Percentiles rank a stretch among this genome's conserved stretches.
phyloP scores from a whole-genome alignment of 1,139 yeast genomes.

The Suhomyces wounanorum region DNA sequence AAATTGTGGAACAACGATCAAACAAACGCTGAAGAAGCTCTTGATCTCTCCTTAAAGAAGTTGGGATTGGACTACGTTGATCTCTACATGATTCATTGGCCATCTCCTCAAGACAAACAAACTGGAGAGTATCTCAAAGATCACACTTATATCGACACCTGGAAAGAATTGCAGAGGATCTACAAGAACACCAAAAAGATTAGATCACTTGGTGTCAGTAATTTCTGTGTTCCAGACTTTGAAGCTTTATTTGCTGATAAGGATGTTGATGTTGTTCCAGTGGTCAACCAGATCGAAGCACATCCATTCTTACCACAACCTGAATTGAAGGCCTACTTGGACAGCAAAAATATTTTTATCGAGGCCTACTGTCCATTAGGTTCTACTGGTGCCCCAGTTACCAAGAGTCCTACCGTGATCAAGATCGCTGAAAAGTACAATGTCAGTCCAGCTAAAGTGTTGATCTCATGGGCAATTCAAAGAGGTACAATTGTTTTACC shows the following conservation, averaged over 20 bases:
- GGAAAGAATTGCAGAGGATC: conserved; percentile 66
- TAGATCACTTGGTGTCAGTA: conserved; percentile 78
- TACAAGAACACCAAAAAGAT: conserved; percentile 55
- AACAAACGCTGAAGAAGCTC: conserved; percentile 56
- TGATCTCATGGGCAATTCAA: conserved; percentile 71
- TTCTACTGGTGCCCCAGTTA: conserved; percentile 63
- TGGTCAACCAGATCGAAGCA: conserved; percentile 70
- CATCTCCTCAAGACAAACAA: conserved; percentile 52
- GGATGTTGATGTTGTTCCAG: conserved; percentile 60
- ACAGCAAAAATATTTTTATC: conserved; percentile 54
- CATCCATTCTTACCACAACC: conserved; percentile 77
- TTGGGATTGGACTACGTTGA: conserved; percentile 82
- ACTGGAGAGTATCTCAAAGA: conserved; percentile 26
- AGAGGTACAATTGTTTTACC: conserved; percentile 74
- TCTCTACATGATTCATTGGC: conserved; percentile 87
- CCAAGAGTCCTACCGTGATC: conserved; percentile 49
- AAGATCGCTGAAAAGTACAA: conserved; percentile 57
- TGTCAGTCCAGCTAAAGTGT: conserved; percentile 60
- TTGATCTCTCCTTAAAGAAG: conserved; percentile 62
- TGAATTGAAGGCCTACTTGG: conserved; percentile 58
- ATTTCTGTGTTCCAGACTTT: conserved; percentile 59
- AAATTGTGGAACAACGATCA: conserved; percentile 76
- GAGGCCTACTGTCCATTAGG: conserved; percentile 87
- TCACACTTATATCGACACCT: conserved; percentile 55
- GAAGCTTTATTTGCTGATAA: conserved; percentile 53